These are phyloP conservation scores for Brassica rapa DNA, from an alignment of 345 rosid species.

Conservation along the genomic window DNA sequence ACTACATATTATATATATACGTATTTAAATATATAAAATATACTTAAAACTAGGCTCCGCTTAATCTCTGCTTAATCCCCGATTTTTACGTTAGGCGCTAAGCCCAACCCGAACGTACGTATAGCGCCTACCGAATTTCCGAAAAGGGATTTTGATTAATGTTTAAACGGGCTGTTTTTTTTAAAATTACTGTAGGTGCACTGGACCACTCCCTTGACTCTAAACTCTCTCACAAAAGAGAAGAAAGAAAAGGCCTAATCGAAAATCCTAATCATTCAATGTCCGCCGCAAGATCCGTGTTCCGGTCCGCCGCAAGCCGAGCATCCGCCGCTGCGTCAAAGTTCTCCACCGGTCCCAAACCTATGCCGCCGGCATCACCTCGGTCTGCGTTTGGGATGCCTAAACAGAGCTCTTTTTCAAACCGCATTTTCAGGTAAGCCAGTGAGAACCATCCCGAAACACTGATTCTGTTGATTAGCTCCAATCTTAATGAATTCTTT, in stretches of 20 bases:
- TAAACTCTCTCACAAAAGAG: neutral
- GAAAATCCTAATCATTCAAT: conserved; percentile 38
- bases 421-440: conserved; percentile 65
- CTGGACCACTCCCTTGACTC: no score
- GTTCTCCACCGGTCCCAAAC: conserved; percentile 45
- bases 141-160: no score
- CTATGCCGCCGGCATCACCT: conserved; percentile 41
- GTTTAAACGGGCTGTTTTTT: no score
- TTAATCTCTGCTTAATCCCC: no score
- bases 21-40: no score
- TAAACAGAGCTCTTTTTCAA: conserved; percentile 55
- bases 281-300: conserved; percentile 52
- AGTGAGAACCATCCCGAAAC: conserved; percentile 43
- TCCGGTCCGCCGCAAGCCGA: no score
- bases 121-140: no score
- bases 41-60: no score
- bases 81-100: no score
- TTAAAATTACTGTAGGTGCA: neutral
- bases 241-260: neutral
- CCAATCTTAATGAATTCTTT: neutral
- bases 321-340: no score
- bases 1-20: no score
- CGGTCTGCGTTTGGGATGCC: conserved; percentile 57
- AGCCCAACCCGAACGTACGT: no score
- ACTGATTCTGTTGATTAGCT: neutral